Conservation (phyloP, 2,329 filamentous ascomycete species). For the Colletotrichum abscissum region DNA sequence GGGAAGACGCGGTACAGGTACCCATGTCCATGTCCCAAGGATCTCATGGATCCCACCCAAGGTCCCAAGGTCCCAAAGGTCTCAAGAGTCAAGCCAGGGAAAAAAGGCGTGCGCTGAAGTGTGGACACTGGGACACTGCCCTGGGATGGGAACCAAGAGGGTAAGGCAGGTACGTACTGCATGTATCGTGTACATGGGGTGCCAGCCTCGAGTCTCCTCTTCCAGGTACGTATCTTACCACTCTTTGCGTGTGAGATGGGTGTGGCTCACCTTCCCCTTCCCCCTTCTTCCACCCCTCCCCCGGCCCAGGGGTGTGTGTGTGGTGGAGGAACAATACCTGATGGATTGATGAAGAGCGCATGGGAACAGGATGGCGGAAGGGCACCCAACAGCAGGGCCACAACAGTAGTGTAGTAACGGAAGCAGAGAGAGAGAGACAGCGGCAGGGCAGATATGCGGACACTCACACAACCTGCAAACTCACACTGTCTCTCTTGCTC, state of each 20-base stretch:
- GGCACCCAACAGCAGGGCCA: not conserved
- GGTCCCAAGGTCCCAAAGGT: not conserved
- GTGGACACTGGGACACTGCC: not conserved
- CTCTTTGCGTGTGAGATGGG: not conserved
- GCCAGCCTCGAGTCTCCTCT: not conserved
- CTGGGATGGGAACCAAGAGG: not conserved
- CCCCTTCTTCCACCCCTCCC: not conserved
- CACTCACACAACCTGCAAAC: not conserved
- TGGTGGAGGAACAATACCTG: too few relatives aligned
- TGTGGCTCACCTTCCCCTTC: not conserved
- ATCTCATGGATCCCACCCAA: not conserved
- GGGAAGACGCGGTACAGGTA: slow-evolving; percentile 5
- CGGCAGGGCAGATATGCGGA: not conserved
- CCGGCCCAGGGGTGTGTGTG: not conserved
- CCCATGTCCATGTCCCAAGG: not conserved
- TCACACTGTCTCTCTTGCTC: not conserved
- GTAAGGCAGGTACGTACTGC: not conserved
- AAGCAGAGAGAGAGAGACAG: not conserved
- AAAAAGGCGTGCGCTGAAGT: not conserved
- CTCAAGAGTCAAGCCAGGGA: not conserved
- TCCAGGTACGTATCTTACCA: not conserved
- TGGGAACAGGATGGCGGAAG: not conserved
- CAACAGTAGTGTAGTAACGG: not conserved
- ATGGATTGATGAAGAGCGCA: not conserved
- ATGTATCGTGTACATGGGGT: not conserved